Evolutionary conservation across 331 rosid species (phyloP), one percentile per base, ranked within the genome.

Genomic region (Ulmus americana): DNA sequence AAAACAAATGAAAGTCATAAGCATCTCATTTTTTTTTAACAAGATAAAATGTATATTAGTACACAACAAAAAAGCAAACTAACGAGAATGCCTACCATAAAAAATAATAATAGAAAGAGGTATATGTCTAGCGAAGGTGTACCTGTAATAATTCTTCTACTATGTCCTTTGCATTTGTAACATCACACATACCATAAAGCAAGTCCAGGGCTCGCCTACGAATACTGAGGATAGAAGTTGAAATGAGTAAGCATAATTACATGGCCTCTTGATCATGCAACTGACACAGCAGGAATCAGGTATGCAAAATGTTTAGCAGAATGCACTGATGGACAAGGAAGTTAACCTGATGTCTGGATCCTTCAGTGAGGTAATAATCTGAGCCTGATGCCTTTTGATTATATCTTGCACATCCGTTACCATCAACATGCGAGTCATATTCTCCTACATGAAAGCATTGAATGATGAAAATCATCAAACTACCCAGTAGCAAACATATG

Each of bases 141-240:
- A 94, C 99, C 97, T 94, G 99, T 72, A 94, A 75, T 70, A 94
- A 59, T 82, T 94, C 99, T 82, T 94, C 99, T 20, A 94, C 99
- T 71, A 94, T 94, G 80, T 94, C 99, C 80, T 94, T 94, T 54
- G 99, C 99, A 71, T 94, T 94, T 82, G 99, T 83, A 82, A 90
- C 85, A 61, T 94, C 99, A 78, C 99, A 94, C 99, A 94, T 94
- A 70, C 99, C 99, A 78, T 94, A 94, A 64, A 94, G 99, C 79
- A 94, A 86, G 82, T 94, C 99, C 43, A 94, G 95, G 70, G 99
- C 99, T 70, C 99, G 97, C 82, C 99, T 84, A 62, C 99, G 97
- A 62, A 94, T 94, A 74, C 99, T 94, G 96, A 63, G 52, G 13
- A 59, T 50, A 66, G 8, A 76, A 72, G 71, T 40, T 13, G 61